These are phyloP conservation scores for Syncephalastrum sp. DNA, from an alignment of 371 early-diverging fungal genomes.

Conservation along the genomic window DNA sequence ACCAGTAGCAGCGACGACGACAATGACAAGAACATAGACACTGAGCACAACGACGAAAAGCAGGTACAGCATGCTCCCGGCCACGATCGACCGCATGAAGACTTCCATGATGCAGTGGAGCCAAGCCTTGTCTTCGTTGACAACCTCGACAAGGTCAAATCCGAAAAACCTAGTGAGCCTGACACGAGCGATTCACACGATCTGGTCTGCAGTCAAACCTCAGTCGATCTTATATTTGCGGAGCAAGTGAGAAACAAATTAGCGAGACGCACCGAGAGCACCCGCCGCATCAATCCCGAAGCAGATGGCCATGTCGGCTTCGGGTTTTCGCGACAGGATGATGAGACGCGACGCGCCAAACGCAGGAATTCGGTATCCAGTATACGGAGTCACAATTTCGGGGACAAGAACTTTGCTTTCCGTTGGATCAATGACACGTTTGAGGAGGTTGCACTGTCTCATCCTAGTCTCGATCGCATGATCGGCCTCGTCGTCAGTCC, in stretches of 20 bases:
- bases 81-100: conserved; percentile 4
- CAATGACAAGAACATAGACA: background rate
- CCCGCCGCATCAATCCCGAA: conserved; percentile 7
- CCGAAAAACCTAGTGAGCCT: background rate
- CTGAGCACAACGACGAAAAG: conserved; percentile 13
- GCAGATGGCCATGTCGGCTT: conserved; percentile 7
- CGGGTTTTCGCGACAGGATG: conserved; percentile 31
- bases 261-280: conserved; percentile 17
- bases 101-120: conserved; percentile 38
- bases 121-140: conserved; percentile 28
- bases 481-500: conserved; percentile 54
- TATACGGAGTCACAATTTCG: conserved; percentile 46
- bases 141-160: conserved; percentile 7
- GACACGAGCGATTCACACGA: background rate
- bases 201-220: conserved; percentile 26
- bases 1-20: conserved; percentile 6
- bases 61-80: conserved; percentile 1
- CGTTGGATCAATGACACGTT: conserved; percentile 52
- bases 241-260: conserved; percentile 22
- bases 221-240: conserved; percentile 29
- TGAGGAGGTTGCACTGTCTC: conserved; percentile 49
- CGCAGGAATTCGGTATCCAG: conserved; percentile 26
- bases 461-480: conserved; percentile 53
- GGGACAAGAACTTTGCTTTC: conserved; percentile 50
- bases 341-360: conserved; percentile 14